Conservation (phyloP, 441 rosid genomes). For the Melastoma candidum region DNA sequence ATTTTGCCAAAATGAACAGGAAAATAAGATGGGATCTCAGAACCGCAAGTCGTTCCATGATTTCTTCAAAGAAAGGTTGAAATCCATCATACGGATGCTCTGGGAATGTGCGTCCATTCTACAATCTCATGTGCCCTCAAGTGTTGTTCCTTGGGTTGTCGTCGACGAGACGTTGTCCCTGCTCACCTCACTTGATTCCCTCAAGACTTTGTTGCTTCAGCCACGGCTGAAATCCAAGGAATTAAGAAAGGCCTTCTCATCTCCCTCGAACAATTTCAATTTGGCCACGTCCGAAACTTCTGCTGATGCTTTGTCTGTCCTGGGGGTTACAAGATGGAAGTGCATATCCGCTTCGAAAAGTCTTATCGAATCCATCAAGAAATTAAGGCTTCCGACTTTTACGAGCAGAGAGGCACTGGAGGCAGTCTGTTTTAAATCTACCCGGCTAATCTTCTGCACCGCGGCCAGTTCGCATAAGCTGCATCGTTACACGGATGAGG, state of each 20-base stretch:
- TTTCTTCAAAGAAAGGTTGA: constrained; percentile 22
- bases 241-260: constrained; percentile 19
- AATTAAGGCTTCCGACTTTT: too few relatives aligned
- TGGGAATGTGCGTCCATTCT: too few relatives aligned
- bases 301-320: neutral
- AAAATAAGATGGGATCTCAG: neutral
- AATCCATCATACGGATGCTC: neutral
- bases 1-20: constrained; percentile 2
- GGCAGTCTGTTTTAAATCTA: constrained; percentile 22
- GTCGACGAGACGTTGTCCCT: constrained; percentile 11
- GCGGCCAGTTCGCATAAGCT: constrained; percentile 29
- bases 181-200: constrained; percentile 20
- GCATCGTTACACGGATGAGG: neutral
- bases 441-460: constrained; percentile 31
- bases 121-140: too few relatives aligned
- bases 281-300: neutral
- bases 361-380: too few relatives aligned
- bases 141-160: constrained; percentile 10
- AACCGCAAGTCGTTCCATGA: constrained; percentile 20
- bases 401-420: constrained; percentile 5
- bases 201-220: constrained; percentile 12
- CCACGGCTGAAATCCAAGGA: constrained; percentile 18
- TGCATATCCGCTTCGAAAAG: too few relatives aligned
- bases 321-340: neutral
- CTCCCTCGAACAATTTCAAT: neutral